Base-by-base conservation (phyloP, 805 yeast genomes). In the Komagataella pseudopastoris region DNA sequence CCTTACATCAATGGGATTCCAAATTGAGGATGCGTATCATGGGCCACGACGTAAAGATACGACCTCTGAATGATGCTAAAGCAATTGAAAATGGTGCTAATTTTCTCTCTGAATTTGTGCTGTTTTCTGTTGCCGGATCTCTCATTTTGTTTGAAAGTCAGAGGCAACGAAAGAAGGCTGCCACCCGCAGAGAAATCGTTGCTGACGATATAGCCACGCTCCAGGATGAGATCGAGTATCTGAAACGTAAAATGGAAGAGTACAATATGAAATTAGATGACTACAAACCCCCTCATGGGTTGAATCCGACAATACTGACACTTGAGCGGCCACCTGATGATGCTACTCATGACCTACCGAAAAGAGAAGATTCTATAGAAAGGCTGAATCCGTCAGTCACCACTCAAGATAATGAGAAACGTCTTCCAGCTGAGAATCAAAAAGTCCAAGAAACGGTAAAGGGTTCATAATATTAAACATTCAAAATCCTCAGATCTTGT, bases 11-110 rank as follows among this genome's bases (percentile, higher is more conserved):
- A 46, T 70, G 85, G 5, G 95, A 88, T 59, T 71, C 80, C 49
- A 68, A 66, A 36, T 66, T 88, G 53, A 74, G 90, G 50, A 73
- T 78, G 75, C 71, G 76, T 44, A 70, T 86, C 46, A 61, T 80
- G 54, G 85, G 85, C 17, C 77, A 75, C 51, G 68, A 68, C 51
- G 63, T 76, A 49, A 77, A 75, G 58, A 76, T 87, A 6, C 74
- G 95, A 49, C 95, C 95, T 0, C 72, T 88, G 62, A 87, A 86
- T 62, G 95, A 87, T 57, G 78, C 80, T 10, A 82, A 80, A 59
- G 96, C 96, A 44, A 76, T 88, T 46, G 93, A 88, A 53, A 79
- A 74, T 53, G 96, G 95, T 1, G 93, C 95, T 47, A 83, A 75
- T 52, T 79, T 87, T 61, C 66, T 88, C 10, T 83, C 91, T 47